These are phyloP conservation scores for Heimioporus retisporus DNA, from an alignment of 1,284 basidiomycete species.

Conservation along the genomic window DNA sequence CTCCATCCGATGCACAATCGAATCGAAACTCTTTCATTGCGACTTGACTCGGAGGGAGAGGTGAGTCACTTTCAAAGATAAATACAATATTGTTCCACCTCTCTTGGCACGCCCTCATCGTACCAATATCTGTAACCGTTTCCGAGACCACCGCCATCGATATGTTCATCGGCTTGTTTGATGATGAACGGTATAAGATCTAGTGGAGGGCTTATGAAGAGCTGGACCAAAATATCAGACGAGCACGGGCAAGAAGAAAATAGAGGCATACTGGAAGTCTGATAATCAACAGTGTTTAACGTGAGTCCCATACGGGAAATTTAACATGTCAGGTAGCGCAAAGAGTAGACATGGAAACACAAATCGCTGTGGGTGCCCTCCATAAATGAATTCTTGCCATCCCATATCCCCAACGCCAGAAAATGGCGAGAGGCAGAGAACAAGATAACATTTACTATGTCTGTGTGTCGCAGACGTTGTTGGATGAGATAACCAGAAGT, in stretches of 20 bases:
- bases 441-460: background rate
- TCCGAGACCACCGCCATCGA: background rate
- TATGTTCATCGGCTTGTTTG: background rate
- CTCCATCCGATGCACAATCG: no score
- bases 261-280: background rate
- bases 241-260: background rate
- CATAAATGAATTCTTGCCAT: slow-evolving; percentile 15
- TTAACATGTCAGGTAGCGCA: no score
- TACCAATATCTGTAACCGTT: background rate
- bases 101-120: background rate
- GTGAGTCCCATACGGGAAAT: no score
- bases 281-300: no score
- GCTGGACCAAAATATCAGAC: background rate
- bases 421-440: slow-evolving; percentile 19
- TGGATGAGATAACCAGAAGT: background rate
- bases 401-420: background rate
- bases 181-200: background rate
- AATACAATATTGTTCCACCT: background rate
- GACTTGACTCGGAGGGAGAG: background rate
- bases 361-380: background rate
- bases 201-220: background rate
- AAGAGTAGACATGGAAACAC: no score
- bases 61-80: background rate
- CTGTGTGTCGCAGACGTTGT: background rate
- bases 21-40: background rate